These are phyloP conservation scores for Xylariaceae sp. DNA, from an alignment of 2,329 filamentous ascomycete species.

Conservation along the genomic window DNA sequence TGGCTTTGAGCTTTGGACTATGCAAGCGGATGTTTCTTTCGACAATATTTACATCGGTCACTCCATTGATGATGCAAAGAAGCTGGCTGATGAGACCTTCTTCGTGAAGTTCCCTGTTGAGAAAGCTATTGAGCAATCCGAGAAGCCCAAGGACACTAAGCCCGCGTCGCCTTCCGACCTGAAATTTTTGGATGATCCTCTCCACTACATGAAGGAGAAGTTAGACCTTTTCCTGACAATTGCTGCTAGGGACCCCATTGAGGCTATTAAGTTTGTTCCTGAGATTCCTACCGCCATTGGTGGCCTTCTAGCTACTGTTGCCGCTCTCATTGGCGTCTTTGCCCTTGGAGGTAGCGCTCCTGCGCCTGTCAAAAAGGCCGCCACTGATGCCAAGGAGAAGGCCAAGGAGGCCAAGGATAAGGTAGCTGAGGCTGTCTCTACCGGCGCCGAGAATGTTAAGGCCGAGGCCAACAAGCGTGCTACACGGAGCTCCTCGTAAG, in stretches of 20 bases:
- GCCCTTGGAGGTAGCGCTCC: conserved; percentile 68
- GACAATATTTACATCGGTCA: conserved; percentile 99
- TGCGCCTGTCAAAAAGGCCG: conserved; percentile 76
- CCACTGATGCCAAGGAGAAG: conserved; percentile 69
- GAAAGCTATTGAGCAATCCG: conserved; percentile 77
- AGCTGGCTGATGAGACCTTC: conserved; percentile 88
- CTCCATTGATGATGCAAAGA: conserved; percentile 89
- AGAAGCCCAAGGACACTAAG: conserved; percentile 77
- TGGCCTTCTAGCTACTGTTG: conserved; percentile 70
- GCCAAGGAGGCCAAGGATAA: conserved; percentile 79
- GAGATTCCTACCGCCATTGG: conserved; percentile 85
- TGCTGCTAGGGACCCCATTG: conserved; percentile 78
- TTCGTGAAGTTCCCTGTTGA: conserved; percentile 86
- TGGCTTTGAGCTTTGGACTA: conserved; percentile 99
- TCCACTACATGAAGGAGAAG: conserved; percentile 90
- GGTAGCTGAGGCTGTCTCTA: conserved; percentile 62
- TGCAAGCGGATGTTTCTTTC: conserved; percentile 98
- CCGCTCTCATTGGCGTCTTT: conserved; percentile 73
- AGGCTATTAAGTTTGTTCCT: conserved; percentile 87
- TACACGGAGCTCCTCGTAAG: conserved; percentile 61
- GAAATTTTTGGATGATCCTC: conserved; percentile 88
- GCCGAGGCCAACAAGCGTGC: conserved; percentile 69
- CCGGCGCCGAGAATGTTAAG: conserved; percentile 76
- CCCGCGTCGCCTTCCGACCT: conserved; percentile 76
- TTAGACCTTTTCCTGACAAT: conserved; percentile 87